Evolutionary conservation across 2,329 filamentous ascomycete genomes (phyloP).

Genomic region (Aspergillus clavatus): DNA sequence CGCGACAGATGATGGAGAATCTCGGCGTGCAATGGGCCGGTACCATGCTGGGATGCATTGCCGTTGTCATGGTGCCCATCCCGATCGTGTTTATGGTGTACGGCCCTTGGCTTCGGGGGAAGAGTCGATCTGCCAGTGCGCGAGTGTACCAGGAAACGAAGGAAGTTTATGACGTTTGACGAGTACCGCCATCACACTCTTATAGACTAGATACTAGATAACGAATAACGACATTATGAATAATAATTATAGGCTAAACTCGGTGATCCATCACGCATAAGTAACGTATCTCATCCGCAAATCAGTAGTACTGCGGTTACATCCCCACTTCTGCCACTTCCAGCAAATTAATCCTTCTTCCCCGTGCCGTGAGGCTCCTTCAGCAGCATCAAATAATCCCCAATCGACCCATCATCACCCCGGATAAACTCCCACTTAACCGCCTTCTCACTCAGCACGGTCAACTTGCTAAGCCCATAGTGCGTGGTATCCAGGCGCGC

Average conservation of each 20-base stretch:
- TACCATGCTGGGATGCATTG: conserved; percentile 36
- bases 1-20: conserved; percentile 36
- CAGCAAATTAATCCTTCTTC: neutral
- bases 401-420: conserved; percentile 36
- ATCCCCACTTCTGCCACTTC: neutral
- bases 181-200: too few relatives aligned
- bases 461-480: conserved; percentile 49
- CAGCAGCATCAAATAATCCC: conserved; percentile 37
- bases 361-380: conserved; percentile 15
- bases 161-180: neutral
- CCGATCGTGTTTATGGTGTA: conserved; percentile 28
- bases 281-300: too few relatives aligned
- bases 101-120: conserved; percentile 21
- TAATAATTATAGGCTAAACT: neutral
- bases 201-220: neutral
- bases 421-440: conserved; percentile 46
- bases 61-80: conserved; percentile 33
- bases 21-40: conserved; percentile 37
- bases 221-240: neutral
- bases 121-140: conserved; percentile 2
- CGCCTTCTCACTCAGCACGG: conserved; percentile 38
- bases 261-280: too few relatives aligned
- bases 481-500: conserved; percentile 43
- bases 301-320: too few relatives aligned
- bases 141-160: neutral